Evolutionary conservation across 179 eudicot genomes (phyloP).

Genomic region (Vitellaria paradoxa): DNA sequence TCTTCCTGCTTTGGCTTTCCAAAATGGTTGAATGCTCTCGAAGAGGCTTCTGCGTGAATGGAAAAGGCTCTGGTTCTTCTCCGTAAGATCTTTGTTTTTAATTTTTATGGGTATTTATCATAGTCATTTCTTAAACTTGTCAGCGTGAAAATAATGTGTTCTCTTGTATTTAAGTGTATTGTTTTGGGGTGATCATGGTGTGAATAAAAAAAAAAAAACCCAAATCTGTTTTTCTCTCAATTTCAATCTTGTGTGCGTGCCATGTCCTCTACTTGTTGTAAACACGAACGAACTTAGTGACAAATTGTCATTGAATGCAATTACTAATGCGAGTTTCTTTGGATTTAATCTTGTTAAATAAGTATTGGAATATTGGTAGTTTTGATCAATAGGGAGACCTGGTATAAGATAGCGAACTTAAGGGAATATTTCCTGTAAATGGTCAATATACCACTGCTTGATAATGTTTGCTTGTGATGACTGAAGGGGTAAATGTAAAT

Average conservation of each 20-base stretch:
- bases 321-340: too few relatives aligned
- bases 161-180: slow-evolving; percentile 27
- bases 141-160: slow-evolving; percentile 30
- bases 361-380: neutral
- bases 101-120: slow-evolving; percentile 11
- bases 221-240: slow-evolving; percentile 18
- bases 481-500: too few relatives aligned
- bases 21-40: slow-evolving; percentile 14
- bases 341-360: neutral
- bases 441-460: too few relatives aligned
- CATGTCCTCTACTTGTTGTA: slow-evolving; percentile 3
- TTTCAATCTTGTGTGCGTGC: neutral
- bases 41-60: slow-evolving; percentile 17
- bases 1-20: neutral
- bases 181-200: slow-evolving; percentile 30
- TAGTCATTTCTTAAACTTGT: slow-evolving; percentile 21
- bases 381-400: too few relatives aligned
- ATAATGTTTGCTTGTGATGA: too few relatives aligned
- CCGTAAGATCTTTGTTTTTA: slow-evolving; percentile 17
- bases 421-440: too few relatives aligned
- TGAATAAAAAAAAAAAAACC: slow-evolving; percentile 21
- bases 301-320: neutral
- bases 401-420: too few relatives aligned
- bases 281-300: slow-evolving; percentile 2
- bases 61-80: slow-evolving; percentile 25